These are phyloP conservation scores for Pestalotiopsis sp. DNA, from an alignment of 2,329 filamentous ascomycete species.

Conservation along the genomic window DNA sequence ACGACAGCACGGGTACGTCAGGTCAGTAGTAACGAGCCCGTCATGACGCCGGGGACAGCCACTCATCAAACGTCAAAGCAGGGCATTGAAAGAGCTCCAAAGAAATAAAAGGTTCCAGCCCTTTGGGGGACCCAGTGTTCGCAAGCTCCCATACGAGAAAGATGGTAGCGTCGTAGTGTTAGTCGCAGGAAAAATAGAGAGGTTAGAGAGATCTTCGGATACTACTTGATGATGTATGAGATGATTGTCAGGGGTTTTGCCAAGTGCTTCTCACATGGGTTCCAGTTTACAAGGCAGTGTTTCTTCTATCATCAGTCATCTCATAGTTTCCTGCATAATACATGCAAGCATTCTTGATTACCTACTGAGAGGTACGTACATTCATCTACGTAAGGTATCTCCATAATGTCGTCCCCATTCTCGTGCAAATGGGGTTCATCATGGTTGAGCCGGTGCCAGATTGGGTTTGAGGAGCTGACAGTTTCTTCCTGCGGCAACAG, in stretches of 20 bases:
- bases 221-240: neutral
- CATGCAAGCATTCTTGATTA: too few species aligned
- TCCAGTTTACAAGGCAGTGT: slow-evolving; percentile 7
- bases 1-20: too few species aligned
- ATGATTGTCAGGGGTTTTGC: slow-evolving; percentile 3
- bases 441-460: slow-evolving; percentile 2
- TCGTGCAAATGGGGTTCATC: neutral
- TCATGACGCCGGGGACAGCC: too few species aligned
- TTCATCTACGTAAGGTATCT: neutral
- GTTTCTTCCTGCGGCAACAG: neutral
- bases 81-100: too few species aligned
- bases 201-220: neutral
- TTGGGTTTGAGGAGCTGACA: slow-evolving; percentile 4
- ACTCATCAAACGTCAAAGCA: too few species aligned
- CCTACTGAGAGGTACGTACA: too few species aligned
- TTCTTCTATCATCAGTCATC: too few species aligned
- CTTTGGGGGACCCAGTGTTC: too few species aligned
- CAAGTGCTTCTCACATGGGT: neutral
- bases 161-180: too few species aligned
- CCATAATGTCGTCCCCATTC: neutral
- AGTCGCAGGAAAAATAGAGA: neutral
- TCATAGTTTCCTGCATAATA: too few species aligned
- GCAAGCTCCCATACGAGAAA: too few species aligned
- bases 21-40: too few species aligned
- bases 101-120: neutral